phyloP scores from a whole-genome alignment of 208 protist species.

The Crithidia thermophila region DNA sequence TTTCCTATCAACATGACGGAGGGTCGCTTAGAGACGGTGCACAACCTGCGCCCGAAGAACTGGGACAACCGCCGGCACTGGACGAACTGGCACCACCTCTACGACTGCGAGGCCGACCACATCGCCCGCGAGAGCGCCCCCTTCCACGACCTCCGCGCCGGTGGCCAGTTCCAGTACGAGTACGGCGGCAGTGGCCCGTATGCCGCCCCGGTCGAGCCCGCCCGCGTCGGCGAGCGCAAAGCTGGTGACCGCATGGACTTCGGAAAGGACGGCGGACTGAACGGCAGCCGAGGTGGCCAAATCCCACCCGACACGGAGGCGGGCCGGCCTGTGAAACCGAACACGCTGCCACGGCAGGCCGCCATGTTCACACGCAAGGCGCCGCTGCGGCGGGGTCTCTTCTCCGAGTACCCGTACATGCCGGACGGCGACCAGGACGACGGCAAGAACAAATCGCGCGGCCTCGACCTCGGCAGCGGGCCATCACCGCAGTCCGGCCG shows the following conservation, averaged over 20 bases:
- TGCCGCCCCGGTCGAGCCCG: conserved; percentile 49
- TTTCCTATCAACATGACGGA: conserved; percentile 71
- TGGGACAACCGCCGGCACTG: conserved; percentile 91
- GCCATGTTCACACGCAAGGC: conserved; percentile 76
- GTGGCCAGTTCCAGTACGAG: conserved; percentile 92
- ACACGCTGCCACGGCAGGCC: conserved; percentile 42
- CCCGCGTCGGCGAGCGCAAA: conserved; percentile 57
- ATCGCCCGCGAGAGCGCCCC: conserved; percentile 85
- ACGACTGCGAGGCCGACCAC: conserved; percentile 90
- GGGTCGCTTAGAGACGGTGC: conserved; percentile 86
- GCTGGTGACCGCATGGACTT: conserved; percentile 89
- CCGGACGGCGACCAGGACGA: conserved; percentile 48
- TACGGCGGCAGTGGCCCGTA: conserved; percentile 70
- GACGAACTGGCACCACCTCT: conserved; percentile 92
- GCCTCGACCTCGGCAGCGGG: conserved; percentile 20
- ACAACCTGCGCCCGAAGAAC: conserved; percentile 91
- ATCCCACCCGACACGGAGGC: conserved; percentile 76
- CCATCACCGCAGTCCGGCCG: conserved; percentile 35
- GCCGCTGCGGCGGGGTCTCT: conserved; percentile 79
- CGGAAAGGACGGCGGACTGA: conserved; percentile 54
- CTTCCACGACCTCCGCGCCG: conserved; percentile 88
- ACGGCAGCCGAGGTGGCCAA: conserved; percentile 52
- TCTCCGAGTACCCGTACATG: conserved; percentile 82
- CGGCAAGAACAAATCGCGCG: conserved; percentile 11
- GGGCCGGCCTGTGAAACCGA: conserved; percentile 46